A percentile compares a stretch with the other conserved stretches of the same genome.
These are phyloP conservation scores for Hysterangium stoloniferum DNA, from an alignment of 768 basidiomycete species.

Conservation along the genomic window DNA sequence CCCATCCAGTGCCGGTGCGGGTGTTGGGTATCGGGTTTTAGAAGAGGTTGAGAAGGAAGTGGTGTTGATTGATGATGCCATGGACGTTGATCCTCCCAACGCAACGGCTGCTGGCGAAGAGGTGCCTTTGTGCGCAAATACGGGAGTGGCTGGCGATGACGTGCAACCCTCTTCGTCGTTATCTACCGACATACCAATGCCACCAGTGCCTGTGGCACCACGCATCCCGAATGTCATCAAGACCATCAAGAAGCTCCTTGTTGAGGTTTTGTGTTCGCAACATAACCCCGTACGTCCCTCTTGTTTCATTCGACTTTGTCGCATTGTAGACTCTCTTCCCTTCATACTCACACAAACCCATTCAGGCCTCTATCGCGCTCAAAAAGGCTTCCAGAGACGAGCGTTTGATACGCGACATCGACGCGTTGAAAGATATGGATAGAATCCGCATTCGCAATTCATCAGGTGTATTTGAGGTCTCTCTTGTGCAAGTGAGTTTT, in stretches of 20 bases:
- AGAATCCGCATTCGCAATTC: conserved; percentile 81
- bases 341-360: not conserved
- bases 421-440: conserved; percentile 60
- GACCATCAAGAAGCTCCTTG: conserved; percentile 63
- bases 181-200: not conserved
- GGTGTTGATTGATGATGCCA: conserved; percentile 44
- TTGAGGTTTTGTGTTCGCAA: conserved; percentile 73
- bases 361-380: conserved; percentile 62
- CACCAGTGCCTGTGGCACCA: not conserved
- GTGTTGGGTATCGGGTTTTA: conserved; percentile 51
- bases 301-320: not conserved
- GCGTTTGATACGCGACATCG: conserved; percentile 60
- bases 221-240: conserved; percentile 38
- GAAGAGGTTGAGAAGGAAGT: conserved; percentile 78
- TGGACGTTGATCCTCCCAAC: conserved; percentile 12
- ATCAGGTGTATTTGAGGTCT: conserved; percentile 82
- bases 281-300: conserved; percentile 77
- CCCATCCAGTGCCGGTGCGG: conserved; percentile 29
- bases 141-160: not conserved
- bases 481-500: conserved; percentile 38
- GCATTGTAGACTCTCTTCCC: not conserved
- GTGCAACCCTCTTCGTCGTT: conserved; percentile 5
- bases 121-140: conserved; percentile 13
- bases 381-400: conserved; percentile 72
- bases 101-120: conserved; percentile 24